Conservation (phyloP, 1,284 basidiomycete species). For the Ustilago nuda region DNA sequence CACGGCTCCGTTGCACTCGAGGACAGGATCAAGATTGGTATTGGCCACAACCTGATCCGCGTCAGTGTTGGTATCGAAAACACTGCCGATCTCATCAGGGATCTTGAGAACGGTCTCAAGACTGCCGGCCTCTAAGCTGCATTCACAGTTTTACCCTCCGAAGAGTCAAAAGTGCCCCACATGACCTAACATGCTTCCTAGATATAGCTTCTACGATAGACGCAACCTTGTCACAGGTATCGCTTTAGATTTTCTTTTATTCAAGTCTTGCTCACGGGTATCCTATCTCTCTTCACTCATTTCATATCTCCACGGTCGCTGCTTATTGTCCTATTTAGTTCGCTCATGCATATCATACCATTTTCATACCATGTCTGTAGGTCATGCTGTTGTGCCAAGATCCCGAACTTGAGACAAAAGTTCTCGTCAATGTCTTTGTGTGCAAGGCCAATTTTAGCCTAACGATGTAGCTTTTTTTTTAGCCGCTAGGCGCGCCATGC, state of each 20-base stretch:
- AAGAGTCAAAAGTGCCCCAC: not conserved
- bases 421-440: not conserved
- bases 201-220: constrained; percentile 15
- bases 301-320: not conserved
- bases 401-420: not conserved
- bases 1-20: constrained; percentile 79
- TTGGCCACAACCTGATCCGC: constrained; percentile 83
- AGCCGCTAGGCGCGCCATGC: not conserved
- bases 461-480: constrained; percentile 2
- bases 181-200: not conserved
- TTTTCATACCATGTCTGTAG: not conserved
- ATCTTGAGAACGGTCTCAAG: constrained; percentile 79
- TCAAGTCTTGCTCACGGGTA: not conserved
- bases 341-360: constrained; percentile 5
- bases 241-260: constrained; percentile 10
- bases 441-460: not conserved
- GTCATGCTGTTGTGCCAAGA: not conserved
- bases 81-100: constrained; percentile 80
- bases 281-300: not conserved
- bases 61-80: constrained; percentile 92
- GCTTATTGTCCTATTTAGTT: not conserved
- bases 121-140: constrained; percentile 32
- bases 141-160: not conserved
- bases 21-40: constrained; percentile 70
- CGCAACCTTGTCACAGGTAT: not conserved